Evolutionary conservation across 2,329 filamentous ascomycete genomes (phyloP), one percentile per base, ranked within the genome.

Genomic region (Metarhizium anisopliae): DNA sequence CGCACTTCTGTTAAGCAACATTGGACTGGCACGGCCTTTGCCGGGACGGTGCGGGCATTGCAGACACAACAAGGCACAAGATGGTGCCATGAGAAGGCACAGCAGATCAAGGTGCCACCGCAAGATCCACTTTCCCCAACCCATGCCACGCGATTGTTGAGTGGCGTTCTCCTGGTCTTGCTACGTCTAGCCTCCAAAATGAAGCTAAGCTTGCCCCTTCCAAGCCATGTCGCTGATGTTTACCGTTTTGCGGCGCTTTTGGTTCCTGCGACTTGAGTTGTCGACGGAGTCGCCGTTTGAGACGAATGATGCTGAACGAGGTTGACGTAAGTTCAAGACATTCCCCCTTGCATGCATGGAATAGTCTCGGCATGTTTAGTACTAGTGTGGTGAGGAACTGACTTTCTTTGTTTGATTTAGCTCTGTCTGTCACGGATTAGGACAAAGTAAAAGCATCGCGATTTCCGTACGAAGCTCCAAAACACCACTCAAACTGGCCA

Each of bases 61-160:
- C 25, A 25, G 25, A 25, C 43, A 25, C 8, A 29, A 47, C n/a
- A 18, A n/a, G 5, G 5, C 43, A 47, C 20, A 25, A 25, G 20
- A 25, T 25, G 25, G 25, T 25, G 25, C 3, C n/a, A 47, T 47
- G 50, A 25, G n/a, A 16, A n/a, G 35, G 13, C 5, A 10, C 35
- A 13, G 10, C 14, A n/a, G 14, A 52, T 13, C 20, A 18, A 29
- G 35, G 35, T 52, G 50, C 18, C 50, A 52, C 35, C n/a, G n/a
- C 50, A 16, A 30, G 36, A 11, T 45, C 38, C 51, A 45, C 40
- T 45, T 52, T 16, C 51, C 51, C 51, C 51, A 52, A 52, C 51
- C 38, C 36, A 52, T 40, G 42, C 51, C 51, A 43, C 36, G 51
- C 40, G 51, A 47, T 45, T 52, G 8, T 52, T 52, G 51, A 13